Evolutionary conservation across 306 rosid species (phyloP), one percentile per base, ranked within the genome.

Genomic region (Fragaria nilgerrensis): DNA sequence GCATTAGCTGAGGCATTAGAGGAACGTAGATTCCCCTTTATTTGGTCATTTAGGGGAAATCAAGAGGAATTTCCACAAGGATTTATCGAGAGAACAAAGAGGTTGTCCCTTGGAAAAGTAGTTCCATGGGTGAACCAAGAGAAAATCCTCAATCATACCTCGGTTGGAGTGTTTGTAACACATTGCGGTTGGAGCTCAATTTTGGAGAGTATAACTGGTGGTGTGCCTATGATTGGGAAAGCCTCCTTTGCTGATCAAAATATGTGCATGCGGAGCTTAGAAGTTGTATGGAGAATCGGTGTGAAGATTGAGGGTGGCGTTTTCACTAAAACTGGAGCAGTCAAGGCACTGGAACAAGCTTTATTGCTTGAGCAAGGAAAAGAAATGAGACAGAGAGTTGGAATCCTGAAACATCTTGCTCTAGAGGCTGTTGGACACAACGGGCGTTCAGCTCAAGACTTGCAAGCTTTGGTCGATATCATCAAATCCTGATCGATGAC

Each of bases 191-290:
- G 36, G 36, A 58, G 23, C 12, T 58, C 63, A 23, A 32, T 58
- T 23, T 20, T 58, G 16, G 65, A 58, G 65, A 23, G 65, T 23
- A 29, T 58, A 12, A 58, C 65, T 25, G 11, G 5, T 58, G 65
- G 65, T 58, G 65, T 58, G 65, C 65, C 65, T 58, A 58, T 58
- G 65, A 11, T 58, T 23, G 65, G 65, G 65, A 58, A 34, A 32
- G 36, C 65, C 25, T 5, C 25, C 12, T 23, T 58, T 11, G 65
- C 36, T 58, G 65, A 58, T 10, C 65, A 58, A 58, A 25, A 25
- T 25, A 16, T 58, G 36, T 23, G 23, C 23, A 58, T 58, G 65
- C 32, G 36, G 16, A 58, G 7, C 36, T 32, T 58, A 25, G 65
- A 58, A 58, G 65, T 25, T 58, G 36, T 58, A 58, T 23, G 65